Evolutionary conservation across 2,329 filamentous ascomycete genomes (phyloP).

Genomic region (Phialophora expanda): DNA sequence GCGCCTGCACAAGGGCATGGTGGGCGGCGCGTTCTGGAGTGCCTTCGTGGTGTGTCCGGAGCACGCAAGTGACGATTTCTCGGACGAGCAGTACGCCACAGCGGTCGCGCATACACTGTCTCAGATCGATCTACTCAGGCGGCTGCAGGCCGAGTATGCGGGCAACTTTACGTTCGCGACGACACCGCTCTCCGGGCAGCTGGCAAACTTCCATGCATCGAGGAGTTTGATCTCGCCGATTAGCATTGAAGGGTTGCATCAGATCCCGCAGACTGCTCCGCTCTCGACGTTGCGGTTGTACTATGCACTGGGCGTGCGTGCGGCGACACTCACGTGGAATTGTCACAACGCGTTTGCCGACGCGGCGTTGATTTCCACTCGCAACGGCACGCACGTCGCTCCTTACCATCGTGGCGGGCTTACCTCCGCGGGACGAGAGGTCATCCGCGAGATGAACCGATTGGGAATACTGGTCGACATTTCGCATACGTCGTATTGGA

Average conservation of each 20-base stretch:
- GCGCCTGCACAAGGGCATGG: slow-evolving; percentile 70
- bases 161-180: slow-evolving; percentile 65
- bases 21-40: slow-evolving; percentile 92
- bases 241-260: slow-evolving; percentile 86
- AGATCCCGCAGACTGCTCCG: slow-evolving; percentile 78
- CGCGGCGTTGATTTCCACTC: slow-evolving; percentile 66
- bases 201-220: slow-evolving; percentile 62
- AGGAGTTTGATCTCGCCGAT: slow-evolving; percentile 76
- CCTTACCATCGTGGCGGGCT: slow-evolving; percentile 65
- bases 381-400: slow-evolving; percentile 45
- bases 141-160: slow-evolving; percentile 68
- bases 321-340: slow-evolving; percentile 89
- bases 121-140: slow-evolving; percentile 74
- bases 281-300: slow-evolving; percentile 75
- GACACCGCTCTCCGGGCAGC: slow-evolving; percentile 61
- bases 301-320: slow-evolving; percentile 79
- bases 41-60: slow-evolving; percentile 78
- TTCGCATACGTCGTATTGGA: slow-evolving; percentile 76
- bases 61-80: slow-evolving; percentile 59
- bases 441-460: slow-evolving; percentile 90
- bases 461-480: slow-evolving; percentile 94
- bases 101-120: slow-evolving; percentile 71
- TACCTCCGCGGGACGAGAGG: slow-evolving; percentile 67
- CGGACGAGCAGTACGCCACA: slow-evolving; percentile 44
- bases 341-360: slow-evolving; percentile 92